These are phyloP conservation scores for Entoloma clypeatum DNA, from an alignment of 1,284 basidiomycete species.

Conservation along the genomic window DNA sequence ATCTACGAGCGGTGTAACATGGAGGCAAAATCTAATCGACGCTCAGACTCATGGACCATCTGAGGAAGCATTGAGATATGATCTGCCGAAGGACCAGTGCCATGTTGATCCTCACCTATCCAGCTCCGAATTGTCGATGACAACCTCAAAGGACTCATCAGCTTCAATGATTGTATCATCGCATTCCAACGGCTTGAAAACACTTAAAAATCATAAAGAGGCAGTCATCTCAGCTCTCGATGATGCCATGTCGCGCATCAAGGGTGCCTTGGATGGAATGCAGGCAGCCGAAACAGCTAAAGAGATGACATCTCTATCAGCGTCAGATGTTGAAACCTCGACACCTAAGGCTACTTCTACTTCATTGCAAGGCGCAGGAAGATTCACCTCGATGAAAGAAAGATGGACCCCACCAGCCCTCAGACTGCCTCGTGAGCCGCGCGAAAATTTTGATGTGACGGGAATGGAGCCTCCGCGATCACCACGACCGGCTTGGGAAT, in stretches of 20 bases:
- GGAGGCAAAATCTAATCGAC: conserved; percentile 40
- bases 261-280: conserved; percentile 77
- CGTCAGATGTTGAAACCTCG: conserved; percentile 23
- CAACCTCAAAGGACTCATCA: conserved; percentile 8
- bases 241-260: conserved; percentile 85
- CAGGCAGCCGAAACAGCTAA: conserved; percentile 41
- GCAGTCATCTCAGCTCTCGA: conserved; percentile 75
- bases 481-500: conserved; percentile 53
- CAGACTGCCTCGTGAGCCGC: conserved; percentile 37
- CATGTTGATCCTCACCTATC: too few species aligned
- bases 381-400: conserved; percentile 26
- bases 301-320: conserved; percentile 21
- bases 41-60: conserved; percentile 10
- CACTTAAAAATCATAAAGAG: conserved; percentile 48
- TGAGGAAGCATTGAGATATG: too few species aligned
- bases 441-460: conserved; percentile 49
- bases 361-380: conserved; percentile 14
- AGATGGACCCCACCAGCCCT: conserved; percentile 59
- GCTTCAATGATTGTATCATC: conserved; percentile 6
- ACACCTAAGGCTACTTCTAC: conserved; percentile 14
- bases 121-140: too few species aligned
- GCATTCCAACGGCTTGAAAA: conserved; percentile 14
- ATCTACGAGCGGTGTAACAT: conserved; percentile 36
- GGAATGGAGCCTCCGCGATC: conserved; percentile 49
- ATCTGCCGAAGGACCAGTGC: too few species aligned